Percentiles rank a stretch among this genome's conserved stretches.
phyloP scores from a whole-genome alignment of 169 alveolate species.

The Plasmodium fragile region DNA sequence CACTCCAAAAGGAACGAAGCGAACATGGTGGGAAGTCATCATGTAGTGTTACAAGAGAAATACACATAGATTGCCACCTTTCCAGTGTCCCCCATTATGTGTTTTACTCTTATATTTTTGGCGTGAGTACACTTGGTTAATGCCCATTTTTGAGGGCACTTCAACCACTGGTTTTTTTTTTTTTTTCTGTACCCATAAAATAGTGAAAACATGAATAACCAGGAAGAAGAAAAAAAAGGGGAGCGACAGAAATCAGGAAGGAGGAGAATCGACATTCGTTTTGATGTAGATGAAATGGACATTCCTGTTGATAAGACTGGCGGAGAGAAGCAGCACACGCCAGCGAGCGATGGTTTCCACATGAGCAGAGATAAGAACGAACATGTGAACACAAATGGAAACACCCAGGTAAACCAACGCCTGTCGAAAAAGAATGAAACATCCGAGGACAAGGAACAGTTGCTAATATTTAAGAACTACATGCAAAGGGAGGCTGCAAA shows the following conservation, averaged over 20 bases:
- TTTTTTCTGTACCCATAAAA: neutral
- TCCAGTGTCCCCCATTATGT: neutral
- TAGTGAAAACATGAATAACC: conserved; percentile 27
- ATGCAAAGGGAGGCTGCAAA: neutral
- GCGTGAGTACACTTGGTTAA: neutral
- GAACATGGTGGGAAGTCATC: neutral
- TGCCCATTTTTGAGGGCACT: neutral
- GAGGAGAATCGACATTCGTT: conserved; percentile 9
- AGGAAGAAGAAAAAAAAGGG: conserved; percentile 18
- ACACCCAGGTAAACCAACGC: neutral
- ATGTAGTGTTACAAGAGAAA: neutral
- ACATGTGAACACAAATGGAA: neutral
- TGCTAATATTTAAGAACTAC: conserved; percentile 12
- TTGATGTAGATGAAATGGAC: conserved; percentile 41
- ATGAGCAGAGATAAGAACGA: neutral
- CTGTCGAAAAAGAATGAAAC: neutral
- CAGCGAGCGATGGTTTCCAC: neutral
- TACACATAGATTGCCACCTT: neutral
- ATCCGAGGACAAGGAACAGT: conserved; percentile 5
- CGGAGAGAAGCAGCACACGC: neutral
- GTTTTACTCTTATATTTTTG: neutral
- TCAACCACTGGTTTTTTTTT: neutral
- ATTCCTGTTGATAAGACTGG: conserved; percentile 10
- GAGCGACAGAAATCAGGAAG: neutral
- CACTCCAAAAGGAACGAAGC: neutral